These are phyloP conservation scores for Chalciporus pseudorubinellus DNA, from an alignment of 768 basidiomycete genomes.

Conservation along the genomic window DNA sequence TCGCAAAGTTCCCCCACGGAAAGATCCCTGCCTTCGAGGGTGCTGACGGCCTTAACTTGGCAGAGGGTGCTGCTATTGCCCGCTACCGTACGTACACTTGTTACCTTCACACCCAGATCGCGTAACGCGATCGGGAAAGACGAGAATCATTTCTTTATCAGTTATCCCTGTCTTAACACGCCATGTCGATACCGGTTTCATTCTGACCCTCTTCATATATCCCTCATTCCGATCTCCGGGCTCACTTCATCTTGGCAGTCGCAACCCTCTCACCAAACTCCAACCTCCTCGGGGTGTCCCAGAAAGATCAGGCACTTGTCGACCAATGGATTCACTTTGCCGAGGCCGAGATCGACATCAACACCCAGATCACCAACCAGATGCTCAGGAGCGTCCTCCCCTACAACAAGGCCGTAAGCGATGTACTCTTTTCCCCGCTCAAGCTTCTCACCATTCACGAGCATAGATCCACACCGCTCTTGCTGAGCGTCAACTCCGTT, in stretches of 20 bases:
- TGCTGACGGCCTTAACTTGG: constrained; percentile 72
- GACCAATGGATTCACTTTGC: constrained; percentile 83
- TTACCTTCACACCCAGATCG: constrained; percentile 8
- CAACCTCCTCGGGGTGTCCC: constrained; percentile 65
- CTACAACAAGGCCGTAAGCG: constrained; percentile 80
- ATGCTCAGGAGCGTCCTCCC: constrained; percentile 53
- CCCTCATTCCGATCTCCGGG: constrained; percentile 9
- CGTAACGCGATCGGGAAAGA: constrained; percentile 19
- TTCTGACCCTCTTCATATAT: not conserved
- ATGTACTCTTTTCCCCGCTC: not conserved
- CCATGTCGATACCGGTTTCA: constrained; percentile 46
- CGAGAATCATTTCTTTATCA: constrained; percentile 41
- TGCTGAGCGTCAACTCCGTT: constrained; percentile 51
- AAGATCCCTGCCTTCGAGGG: constrained; percentile 85
- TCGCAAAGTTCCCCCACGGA: constrained; percentile 73
- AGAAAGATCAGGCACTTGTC: constrained; percentile 69
- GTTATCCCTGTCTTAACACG: constrained; percentile 73
- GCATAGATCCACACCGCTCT: constrained; percentile 56
- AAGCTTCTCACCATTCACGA: not conserved
- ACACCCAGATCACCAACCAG: constrained; percentile 37
- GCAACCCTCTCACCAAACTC: constrained; percentile 74
- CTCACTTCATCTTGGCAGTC: constrained; percentile 47
- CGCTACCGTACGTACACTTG: constrained; percentile 72
- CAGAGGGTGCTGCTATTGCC: constrained; percentile 79
- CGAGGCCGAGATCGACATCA: constrained; percentile 58